Percentiles rank a stretch among this genome's conserved stretches.
Conservation (phyloP, 805 yeast species). For the Wickerhamiella australiensis region DNA sequence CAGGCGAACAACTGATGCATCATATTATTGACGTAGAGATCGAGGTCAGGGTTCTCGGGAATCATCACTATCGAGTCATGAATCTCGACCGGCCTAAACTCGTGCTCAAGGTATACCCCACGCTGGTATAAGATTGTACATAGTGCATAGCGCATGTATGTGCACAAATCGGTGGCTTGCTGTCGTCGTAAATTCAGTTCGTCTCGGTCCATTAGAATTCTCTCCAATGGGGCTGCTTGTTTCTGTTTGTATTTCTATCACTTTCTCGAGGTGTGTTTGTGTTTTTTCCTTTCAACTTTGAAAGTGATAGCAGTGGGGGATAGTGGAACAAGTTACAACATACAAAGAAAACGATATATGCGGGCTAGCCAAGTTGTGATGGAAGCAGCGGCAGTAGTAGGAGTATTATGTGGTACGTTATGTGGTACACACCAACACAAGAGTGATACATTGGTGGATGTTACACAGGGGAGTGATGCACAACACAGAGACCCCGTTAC, state of each 20-base stretch:
- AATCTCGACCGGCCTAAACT: background rate
- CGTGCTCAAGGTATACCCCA: background rate
- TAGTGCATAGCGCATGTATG: background rate
- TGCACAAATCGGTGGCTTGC: background rate
- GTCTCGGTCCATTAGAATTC: background rate
- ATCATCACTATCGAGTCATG: background rate
- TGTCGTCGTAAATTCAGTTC: background rate
- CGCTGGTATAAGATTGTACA: background rate
- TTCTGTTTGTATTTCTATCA: too few species aligned
- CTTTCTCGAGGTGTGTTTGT: too few species aligned
- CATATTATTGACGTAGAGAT: background rate
- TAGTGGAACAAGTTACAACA: background rate
- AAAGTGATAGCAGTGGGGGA: background rate
- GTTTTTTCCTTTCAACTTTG: background rate
- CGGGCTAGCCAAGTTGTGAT: background rate
- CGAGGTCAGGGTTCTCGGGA: conserved; percentile 1
- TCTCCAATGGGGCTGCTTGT: background rate
- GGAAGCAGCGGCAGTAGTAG: background rate
- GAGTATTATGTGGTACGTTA: background rate
- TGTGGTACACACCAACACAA: too few species aligned
- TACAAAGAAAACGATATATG: background rate
- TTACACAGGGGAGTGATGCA: too few species aligned
- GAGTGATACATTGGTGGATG: too few species aligned
- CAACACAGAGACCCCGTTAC: too few species aligned
- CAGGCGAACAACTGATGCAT: conserved; percentile 2